Base-by-base conservation (phyloP, 768 basidiomycete species). In the Leucosporidium scottii region DNA sequence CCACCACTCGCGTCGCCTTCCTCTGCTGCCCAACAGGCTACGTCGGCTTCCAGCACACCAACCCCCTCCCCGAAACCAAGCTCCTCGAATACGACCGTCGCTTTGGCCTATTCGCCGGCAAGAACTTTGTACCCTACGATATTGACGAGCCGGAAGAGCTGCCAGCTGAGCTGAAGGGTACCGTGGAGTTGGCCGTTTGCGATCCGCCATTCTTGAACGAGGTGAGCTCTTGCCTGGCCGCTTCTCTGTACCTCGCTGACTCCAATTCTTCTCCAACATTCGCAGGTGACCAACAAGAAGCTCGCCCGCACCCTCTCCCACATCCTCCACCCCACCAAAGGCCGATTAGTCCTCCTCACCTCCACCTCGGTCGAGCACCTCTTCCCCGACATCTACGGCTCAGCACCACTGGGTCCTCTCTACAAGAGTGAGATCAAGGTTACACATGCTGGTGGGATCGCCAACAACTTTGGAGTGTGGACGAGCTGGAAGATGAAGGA, bases 181-280 rank as follows among this genome's bases (percentile, higher is more conserved):
- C 66, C 1, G 73, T 75, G 21, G 71, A 74, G 30, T 53, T 75
- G 2, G 73, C 72, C 15, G 67, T 75, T 5, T 66, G 68, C 2
- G 75, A 75, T 25, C 73, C 73, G 21, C 75, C 75, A 0, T 75
- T 73, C 61, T 31, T 75, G 48, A 75, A 75, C 61, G 73, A 75
- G 68, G 74, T 74, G 28, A 56, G 73, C 36, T 31, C 44, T 15
- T 0, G 3, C 10, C 25, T 25, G 3, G 23, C 30, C 18, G 9
- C 34, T 44, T 30, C 59, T 47, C 18, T 28, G 27, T 39, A 17
- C 23, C 30, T 4, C 20, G 2, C 28, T 58, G 48, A 44, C 34
- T 34, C 39, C 15, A 13, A 5, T 13, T 44, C 25, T 25, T 27
- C 28, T 34, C 5, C 1, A 13, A 2, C 12, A 1, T 49, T 20